Base-by-base conservation (phyloP, 192 early-diverging fungal species). In the Coemansia erecta region DNA sequence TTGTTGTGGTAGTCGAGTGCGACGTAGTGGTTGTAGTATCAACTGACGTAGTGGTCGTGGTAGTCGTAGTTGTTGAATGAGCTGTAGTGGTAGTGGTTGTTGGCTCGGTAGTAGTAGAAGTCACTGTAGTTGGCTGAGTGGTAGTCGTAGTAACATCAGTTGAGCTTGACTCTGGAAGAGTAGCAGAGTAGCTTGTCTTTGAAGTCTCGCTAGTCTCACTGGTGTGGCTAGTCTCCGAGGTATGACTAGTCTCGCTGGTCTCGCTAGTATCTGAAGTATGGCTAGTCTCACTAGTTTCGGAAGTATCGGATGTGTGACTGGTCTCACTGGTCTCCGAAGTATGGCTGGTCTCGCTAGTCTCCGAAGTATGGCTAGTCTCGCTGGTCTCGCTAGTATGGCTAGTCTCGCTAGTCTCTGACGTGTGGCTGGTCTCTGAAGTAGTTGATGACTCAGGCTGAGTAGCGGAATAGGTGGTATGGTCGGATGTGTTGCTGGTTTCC, bases 1-100 rank as follows among this genome's bases (percentile, higher is more conserved):
- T 31, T 24, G 63, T 64, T 28, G 45, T 26, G 17, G 62, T 57
- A 14, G 48, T 42, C 4, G 63, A 47, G 10, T 54, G 45, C 1
- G 54, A 33, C 17, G 49, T 41, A 1, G 49, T 42, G 15, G 26
- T 61, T 1, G 59, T 59, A 31, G 28, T 31, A 31, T 26, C 7
- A 24, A 15, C 10, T 19, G 45, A 23, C 24, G 62, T 57, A 22
- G 48, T 42, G 6, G 63, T 40, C 19, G 39, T 44, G 14, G 54
- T 47, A 40, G 49, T 41, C 3, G 49, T 42, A n/a, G 17, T 61
- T 15, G 59, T 59, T 31, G 28, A 31, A 31, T 31, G 28, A 5
- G 7, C 28, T 13, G 50, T 52, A 8, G 50, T 31, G 13, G 50
- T 52, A 2, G 50, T 52, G 6, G 50, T 52, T 13, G 50, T 52